phyloP scores from a whole-genome alignment of 768 basidiomycete genomes.

The Leccinum fibrillosum region DNA sequence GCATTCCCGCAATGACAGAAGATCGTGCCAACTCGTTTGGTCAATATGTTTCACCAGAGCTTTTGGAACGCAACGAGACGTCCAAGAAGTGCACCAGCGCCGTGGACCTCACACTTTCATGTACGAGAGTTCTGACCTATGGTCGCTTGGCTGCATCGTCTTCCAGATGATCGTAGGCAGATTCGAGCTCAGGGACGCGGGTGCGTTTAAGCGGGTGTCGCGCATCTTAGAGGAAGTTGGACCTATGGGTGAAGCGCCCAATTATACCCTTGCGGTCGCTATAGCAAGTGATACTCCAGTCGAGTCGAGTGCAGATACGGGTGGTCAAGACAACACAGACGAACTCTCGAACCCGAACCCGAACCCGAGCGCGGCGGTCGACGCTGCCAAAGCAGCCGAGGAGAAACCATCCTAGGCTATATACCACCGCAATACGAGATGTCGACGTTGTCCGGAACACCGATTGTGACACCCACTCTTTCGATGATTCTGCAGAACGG shows the following conservation, averaged over 20 bases:
- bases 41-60: conserved; percentile 86
- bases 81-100: conserved; percentile 60
- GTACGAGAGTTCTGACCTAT: conserved; percentile 78
- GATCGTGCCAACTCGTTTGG: conserved; percentile 71
- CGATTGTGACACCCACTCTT: no score
- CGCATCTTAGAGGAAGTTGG: conserved; percentile 38
- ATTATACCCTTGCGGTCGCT: conserved; percentile 20
- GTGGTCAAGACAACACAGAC: background rate
- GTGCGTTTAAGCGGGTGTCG: conserved; percentile 18
- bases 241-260: conserved; percentile 41
- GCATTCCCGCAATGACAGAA: conserved; percentile 30
- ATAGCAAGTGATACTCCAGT: background rate
- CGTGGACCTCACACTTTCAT: background rate
- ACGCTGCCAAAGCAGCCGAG: background rate
- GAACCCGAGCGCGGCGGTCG: background rate
- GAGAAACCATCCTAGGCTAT: conserved; percentile 1
- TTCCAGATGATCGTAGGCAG: conserved; percentile 91
- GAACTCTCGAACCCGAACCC: background rate
- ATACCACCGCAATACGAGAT: background rate
- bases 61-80: conserved; percentile 70
- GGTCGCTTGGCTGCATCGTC: conserved; percentile 93
- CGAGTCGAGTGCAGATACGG: background rate
- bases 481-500: no score
- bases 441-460: no score
- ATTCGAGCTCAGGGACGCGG: conserved; percentile 43